phyloP scores from a whole-genome alignment of 192 early-diverging fungal species.

The Mortierella hygrophila region DNA sequence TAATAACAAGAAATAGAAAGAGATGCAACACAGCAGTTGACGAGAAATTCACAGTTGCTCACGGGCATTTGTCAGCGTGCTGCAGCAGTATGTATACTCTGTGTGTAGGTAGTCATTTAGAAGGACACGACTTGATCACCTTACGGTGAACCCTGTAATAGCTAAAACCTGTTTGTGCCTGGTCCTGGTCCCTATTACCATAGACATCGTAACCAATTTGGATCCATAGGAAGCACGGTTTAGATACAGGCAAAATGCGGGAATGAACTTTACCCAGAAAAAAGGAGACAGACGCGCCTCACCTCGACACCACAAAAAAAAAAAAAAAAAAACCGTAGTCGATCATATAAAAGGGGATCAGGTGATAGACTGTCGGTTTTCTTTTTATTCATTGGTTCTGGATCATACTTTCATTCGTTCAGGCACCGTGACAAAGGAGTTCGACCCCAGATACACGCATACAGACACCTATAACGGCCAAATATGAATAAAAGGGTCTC shows the following conservation, averaged over 20 bases:
- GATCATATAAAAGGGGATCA: not conserved
- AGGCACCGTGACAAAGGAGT: not conserved
- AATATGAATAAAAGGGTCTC: not conserved
- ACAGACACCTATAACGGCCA: not conserved
- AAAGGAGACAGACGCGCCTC: not conserved
- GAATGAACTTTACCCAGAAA: not conserved
- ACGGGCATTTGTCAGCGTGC: conserved; percentile 5
- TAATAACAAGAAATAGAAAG: not conserved
- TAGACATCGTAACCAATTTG: not conserved
- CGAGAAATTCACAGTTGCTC: not conserved
- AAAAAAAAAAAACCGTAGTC: not conserved
- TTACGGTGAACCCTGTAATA: not conserved
- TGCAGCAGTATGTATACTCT: not conserved
- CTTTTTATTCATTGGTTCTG: not conserved
- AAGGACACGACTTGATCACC: not conserved
- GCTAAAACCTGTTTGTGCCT: not conserved
- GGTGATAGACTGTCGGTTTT: not conserved
- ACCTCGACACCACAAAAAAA: not conserved
- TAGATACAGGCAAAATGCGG: not conserved
- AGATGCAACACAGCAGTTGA: not conserved
- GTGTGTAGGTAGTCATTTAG: too few species aligned
- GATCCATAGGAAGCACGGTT: not conserved
- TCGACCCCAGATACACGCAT: not conserved
- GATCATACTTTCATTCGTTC: not conserved
- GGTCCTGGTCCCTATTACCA: not conserved